These are phyloP conservation scores for Leucogyrophana mollusca DNA, from an alignment of 768 basidiomycete genomes.

Conservation along the genomic window DNA sequence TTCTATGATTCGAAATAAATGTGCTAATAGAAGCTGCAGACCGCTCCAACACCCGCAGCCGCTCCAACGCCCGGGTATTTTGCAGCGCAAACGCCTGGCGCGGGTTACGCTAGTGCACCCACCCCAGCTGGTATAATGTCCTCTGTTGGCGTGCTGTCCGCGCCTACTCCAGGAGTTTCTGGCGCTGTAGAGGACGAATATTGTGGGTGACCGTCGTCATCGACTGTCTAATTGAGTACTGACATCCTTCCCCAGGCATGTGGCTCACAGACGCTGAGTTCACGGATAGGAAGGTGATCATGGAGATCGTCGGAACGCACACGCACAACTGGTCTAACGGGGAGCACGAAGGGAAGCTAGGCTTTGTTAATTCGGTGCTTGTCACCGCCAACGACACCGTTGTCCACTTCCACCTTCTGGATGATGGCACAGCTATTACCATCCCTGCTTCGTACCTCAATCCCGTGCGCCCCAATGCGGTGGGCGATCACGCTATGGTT, in stretches of 20 bases:
- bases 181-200: slow-evolving; percentile 26
- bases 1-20: slow-evolving; percentile 36
- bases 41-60: slow-evolving; percentile 37
- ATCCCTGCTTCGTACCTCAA: slow-evolving; percentile 41
- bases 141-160: slow-evolving; percentile 17
- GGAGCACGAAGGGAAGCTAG: slow-evolving; percentile 25
- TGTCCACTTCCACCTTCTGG: slow-evolving; percentile 26
- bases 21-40: too few relatives aligned
- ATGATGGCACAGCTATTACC: slow-evolving; percentile 30
- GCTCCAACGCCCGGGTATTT: slow-evolving; percentile 37
- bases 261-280: slow-evolving; percentile 29
- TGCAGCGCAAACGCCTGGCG: slow-evolving; percentile 28
- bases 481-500: slow-evolving; percentile 49
- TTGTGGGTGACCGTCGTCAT: slow-evolving; percentile 17
- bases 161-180: slow-evolving; percentile 29
- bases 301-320: slow-evolving; percentile 26
- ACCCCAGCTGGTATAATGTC: slow-evolving; percentile 23
- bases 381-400: slow-evolving; percentile 24
- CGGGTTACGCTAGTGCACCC: slow-evolving; percentile 26
- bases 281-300: slow-evolving; percentile 24
- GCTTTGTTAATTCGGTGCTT: slow-evolving; percentile 27
- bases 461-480: slow-evolving; percentile 36
- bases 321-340: slow-evolving; percentile 23
- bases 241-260: slow-evolving; percentile 16
- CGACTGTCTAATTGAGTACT: slow-evolving; percentile 11